Evolutionary conservation across 768 basidiomycete species (phyloP).

Genomic region (Phylloporus sp.): DNA sequence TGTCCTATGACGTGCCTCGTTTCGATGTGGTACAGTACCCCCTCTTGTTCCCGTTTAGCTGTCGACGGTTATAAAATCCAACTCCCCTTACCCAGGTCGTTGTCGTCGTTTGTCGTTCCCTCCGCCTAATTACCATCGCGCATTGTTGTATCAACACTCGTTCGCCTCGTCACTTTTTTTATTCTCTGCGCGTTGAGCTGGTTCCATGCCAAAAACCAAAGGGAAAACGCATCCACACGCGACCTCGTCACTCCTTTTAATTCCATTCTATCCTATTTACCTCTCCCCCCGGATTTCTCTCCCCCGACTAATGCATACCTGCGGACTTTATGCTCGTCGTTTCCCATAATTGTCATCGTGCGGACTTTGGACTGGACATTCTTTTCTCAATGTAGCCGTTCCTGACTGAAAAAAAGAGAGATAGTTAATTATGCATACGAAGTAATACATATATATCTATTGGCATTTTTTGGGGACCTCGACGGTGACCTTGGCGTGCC

Average conservation of each 20-base stretch:
- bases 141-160: conserved; percentile 25
- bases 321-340: too few species aligned
- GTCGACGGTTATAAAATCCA: conserved; percentile 12
- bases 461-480: too few species aligned
- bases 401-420: background rate
- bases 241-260: conserved; percentile 7
- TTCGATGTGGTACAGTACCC: conserved; percentile 10
- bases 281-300: too few species aligned
- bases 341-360: too few species aligned
- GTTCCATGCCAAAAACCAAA: conserved; percentile 14
- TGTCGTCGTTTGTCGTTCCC: conserved; percentile 4
- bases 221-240: too few species aligned
- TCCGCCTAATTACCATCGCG: conserved; percentile 11
- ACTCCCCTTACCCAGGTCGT: background rate
- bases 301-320: background rate
- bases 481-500: too few species aligned
- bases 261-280: background rate
- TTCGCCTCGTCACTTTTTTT: conserved; percentile 14
- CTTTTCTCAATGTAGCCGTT: background rate
- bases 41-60: conserved; percentile 9
- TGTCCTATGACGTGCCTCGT: conserved; percentile 11
- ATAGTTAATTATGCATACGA: too few species aligned
- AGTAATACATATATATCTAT: too few species aligned
- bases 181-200: conserved; percentile 7
- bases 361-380: background rate